Percentiles rank a stretch among this genome's conserved stretches.
Conservation (phyloP, 495 filamentous ascomycete genomes). For the Mycothermus thermophilus region DNA sequence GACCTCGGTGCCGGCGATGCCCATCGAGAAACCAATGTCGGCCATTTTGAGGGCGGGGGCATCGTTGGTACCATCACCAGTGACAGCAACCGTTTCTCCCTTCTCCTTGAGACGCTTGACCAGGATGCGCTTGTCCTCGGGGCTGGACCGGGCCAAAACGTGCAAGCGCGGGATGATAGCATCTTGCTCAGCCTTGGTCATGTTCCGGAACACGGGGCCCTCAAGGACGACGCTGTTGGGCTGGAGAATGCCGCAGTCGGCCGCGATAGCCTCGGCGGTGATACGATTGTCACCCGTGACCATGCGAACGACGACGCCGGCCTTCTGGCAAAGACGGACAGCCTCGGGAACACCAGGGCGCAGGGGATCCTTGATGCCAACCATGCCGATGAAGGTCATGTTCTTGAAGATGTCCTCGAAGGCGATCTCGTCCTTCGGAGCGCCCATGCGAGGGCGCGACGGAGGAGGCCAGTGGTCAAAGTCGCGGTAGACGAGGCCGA, state of each 20-base stretch:
- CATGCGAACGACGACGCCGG: slow-evolving; percentile 79
- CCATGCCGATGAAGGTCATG: slow-evolving; percentile 65
- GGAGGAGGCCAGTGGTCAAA: slow-evolving; percentile 69
- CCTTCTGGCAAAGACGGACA: slow-evolving; percentile 57
- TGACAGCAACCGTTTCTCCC: slow-evolving; percentile 74
- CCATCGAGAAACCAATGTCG: slow-evolving; percentile 89
- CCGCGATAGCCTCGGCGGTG: slow-evolving; percentile 71
- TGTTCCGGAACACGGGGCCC: slow-evolving; percentile 67
- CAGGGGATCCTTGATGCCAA: slow-evolving; percentile 81
- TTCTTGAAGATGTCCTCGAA: slow-evolving; percentile 62
- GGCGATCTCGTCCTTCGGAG: slow-evolving; percentile 52
- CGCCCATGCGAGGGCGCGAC: slow-evolving; percentile 48
- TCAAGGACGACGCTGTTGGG: slow-evolving; percentile 65
- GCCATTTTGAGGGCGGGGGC: slow-evolving; percentile 74
- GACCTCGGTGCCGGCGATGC: slow-evolving; percentile 82
- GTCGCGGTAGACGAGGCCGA: slow-evolving; percentile 75
- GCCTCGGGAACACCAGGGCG: slow-evolving; percentile 67
- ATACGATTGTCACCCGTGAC: slow-evolving; percentile 78
- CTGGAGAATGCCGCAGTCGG: slow-evolving; percentile 71
- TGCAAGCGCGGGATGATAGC: slow-evolving; percentile 59
- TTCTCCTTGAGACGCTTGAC: slow-evolving; percentile 59
- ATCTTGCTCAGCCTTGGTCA: slow-evolving; percentile 58
- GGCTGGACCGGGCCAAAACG: slow-evolving; percentile 74
- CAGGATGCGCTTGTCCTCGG: slow-evolving; percentile 75
- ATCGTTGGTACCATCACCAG: slow-evolving; percentile 84